Conservation (phyloP, 1,139 yeast genomes). For the Scheffersomyces insectosa region DNA sequence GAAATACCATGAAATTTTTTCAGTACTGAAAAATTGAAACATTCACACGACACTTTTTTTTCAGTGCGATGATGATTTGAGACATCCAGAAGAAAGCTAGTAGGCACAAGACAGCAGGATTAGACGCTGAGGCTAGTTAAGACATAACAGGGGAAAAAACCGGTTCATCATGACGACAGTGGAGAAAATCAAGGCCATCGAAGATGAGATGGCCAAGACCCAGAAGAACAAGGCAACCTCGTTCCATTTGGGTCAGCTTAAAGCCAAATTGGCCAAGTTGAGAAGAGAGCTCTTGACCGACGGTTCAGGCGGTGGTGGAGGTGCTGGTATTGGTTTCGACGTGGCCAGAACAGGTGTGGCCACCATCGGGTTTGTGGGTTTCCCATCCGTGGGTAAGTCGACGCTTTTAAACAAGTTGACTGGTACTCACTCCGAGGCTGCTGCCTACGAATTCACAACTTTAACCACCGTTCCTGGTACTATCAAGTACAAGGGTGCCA, state of each 20-base stretch:
- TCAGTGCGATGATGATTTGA: background rate
- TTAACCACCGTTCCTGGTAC: slow-evolving; percentile 97
- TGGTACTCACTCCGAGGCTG: slow-evolving; percentile 94
- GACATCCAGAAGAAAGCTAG: no score
- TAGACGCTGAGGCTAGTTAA: no score
- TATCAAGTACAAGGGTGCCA: slow-evolving; percentile 93
- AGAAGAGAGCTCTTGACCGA: slow-evolving; percentile 89
- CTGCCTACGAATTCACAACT: slow-evolving; percentile 96
- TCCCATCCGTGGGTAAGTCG: slow-evolving; percentile 97
- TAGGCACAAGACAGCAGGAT: no score
- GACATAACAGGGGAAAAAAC: no score
- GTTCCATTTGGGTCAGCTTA: slow-evolving; percentile 93
- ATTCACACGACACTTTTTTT: slow-evolving; percentile 10
- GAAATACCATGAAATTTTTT: slow-evolving; percentile 12
- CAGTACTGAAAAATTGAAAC: slow-evolving; percentile 2
- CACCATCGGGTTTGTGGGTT: slow-evolving; percentile 95
- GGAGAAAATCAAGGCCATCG: slow-evolving; percentile 88
- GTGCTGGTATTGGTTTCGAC: slow-evolving; percentile 90
- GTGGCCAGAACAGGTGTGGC: slow-evolving; percentile 98
- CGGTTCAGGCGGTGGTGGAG: slow-evolving; percentile 77
- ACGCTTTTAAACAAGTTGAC: slow-evolving; percentile 85
- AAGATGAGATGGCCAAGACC: slow-evolving; percentile 93
- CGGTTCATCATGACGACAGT: slow-evolving; percentile 70
- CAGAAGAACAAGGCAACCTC: slow-evolving; percentile 96
- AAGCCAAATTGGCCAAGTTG: slow-evolving; percentile 92